phyloP scores from a whole-genome alignment of 495 filamentous ascomycete species.

The Apiosordaria backusii region DNA sequence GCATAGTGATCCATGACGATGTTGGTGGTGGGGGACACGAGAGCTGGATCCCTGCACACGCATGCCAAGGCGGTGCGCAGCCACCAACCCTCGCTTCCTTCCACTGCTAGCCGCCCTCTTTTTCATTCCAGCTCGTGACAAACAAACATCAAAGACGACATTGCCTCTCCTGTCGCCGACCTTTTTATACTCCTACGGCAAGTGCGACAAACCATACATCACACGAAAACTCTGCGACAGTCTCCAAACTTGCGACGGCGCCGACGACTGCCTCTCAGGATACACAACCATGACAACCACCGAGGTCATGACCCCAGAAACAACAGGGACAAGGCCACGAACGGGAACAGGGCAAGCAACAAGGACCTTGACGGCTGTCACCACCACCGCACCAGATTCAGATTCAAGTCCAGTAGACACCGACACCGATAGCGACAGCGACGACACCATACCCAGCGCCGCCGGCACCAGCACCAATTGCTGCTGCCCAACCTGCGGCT shows the following conservation, averaged over 20 bases:
- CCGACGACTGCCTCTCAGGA: background rate
- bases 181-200: background rate
- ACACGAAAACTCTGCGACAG: background rate
- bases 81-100: background rate
- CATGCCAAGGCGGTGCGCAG: background rate
- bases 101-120: background rate
- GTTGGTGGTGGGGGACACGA: background rate
- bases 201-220: no score
- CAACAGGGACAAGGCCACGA: background rate
- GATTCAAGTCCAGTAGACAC: background rate
- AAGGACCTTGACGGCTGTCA: conserved; percentile 12
- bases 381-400: conserved; percentile 2
- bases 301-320: conserved; percentile 9
- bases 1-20: conserved; percentile 11
- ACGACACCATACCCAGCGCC: background rate
- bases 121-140: background rate
- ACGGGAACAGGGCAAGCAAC: background rate
- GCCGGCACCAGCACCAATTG: background rate
- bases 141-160: background rate
- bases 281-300: conserved; percentile 8
- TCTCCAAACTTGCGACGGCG: background rate
- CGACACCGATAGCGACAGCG: background rate
- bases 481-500: conserved; percentile 41
- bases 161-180: background rate
- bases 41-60: background rate